phyloP scores from a whole-genome alignment of 2,329 filamentous ascomycete species.

The Stagonosporopsis rhizophila region DNA sequence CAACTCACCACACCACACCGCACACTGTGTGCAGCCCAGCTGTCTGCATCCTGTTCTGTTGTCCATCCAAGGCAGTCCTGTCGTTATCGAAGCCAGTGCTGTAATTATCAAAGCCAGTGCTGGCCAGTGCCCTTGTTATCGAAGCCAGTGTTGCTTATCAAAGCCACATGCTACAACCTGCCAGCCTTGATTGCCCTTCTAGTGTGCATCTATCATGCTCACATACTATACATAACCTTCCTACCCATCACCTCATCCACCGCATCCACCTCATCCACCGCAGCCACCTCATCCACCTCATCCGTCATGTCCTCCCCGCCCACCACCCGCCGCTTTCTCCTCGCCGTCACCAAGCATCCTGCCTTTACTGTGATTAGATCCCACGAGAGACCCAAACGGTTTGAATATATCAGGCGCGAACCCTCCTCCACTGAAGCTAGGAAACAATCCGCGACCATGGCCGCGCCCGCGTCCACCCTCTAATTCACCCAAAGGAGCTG shows the following conservation, averaged over 20 bases:
- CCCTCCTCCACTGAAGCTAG: not conserved
- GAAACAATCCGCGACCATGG: not conserved
- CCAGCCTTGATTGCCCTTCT: not conserved
- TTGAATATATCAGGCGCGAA: too few species aligned
- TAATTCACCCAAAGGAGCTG: not conserved
- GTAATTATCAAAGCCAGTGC: too few species aligned
- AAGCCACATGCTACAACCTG: not conserved
- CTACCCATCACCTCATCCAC: not conserved
- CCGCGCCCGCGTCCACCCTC: not conserved
- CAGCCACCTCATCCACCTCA: not conserved
- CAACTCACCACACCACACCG: not conserved
- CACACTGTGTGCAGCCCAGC: not conserved
- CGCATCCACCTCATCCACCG: slow-evolving; percentile 1
- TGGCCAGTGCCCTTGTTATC: too few species aligned
- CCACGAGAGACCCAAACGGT: not conserved
- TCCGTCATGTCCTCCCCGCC: not conserved
- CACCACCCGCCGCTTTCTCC: not conserved
- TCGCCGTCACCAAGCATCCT: not conserved
- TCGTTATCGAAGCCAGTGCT: too few species aligned
- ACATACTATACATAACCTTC: too few species aligned
- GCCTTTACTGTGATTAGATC: not conserved
- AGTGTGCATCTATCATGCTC: too few species aligned
- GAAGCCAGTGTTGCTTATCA: too few species aligned
- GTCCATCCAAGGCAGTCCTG: too few species aligned
- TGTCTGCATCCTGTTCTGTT: not conserved